Conservation (phyloP, 169 alveolate genomes). For the Eimeria mitis region DNA sequence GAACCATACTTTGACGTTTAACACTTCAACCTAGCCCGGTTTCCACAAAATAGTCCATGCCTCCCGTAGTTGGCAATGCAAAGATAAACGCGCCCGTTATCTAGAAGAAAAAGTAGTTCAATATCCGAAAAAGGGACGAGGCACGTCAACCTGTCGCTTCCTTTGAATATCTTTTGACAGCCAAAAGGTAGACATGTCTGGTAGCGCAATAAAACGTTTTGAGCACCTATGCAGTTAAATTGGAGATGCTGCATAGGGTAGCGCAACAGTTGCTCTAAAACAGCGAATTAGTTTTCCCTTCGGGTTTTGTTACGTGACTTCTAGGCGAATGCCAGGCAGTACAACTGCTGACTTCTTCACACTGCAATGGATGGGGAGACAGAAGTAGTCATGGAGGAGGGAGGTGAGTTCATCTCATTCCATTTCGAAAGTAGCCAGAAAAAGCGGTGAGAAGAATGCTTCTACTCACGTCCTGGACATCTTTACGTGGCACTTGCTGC, state of each 20-base stretch:
- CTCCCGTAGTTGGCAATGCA: background rate
- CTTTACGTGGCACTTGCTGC: constrained; percentile 10
- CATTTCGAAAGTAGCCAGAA: background rate
- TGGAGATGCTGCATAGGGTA: background rate
- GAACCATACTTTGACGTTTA: background rate
- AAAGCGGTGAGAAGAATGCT: background rate
- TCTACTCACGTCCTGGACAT: background rate
- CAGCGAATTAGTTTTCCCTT: background rate
- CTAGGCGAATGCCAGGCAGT: background rate
- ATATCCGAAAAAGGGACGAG: background rate
- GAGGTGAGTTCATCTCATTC: constrained; percentile 12
- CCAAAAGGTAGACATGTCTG: background rate
- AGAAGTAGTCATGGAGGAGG: background rate
- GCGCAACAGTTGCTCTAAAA: background rate
- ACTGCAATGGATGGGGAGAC: background rate
- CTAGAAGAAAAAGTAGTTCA: too few relatives aligned
- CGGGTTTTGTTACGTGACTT: background rate
- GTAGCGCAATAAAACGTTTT: background rate
- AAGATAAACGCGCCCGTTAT: background rate
- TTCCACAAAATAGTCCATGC: background rate
- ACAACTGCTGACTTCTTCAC: background rate
- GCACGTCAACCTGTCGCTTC: background rate
- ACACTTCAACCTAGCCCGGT: background rate
- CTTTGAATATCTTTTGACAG: background rate
- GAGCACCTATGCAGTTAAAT: background rate